Evolutionary conservation across 345 rosid genomes (phyloP).

Genomic region (Eucalyptus brandiana): DNA sequence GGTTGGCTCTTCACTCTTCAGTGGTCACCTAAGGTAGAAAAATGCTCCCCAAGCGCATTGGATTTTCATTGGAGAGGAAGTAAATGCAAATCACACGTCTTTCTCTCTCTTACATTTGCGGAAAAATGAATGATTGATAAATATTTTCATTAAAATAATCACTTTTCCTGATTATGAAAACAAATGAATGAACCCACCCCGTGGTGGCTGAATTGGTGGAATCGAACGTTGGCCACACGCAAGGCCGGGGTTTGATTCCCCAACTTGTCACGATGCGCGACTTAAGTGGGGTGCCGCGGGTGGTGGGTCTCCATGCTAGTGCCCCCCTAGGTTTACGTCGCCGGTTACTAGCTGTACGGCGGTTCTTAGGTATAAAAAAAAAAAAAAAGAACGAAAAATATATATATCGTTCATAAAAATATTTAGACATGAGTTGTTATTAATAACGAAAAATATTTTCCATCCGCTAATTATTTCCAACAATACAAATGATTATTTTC

Average conservation of each 20-base stretch:
- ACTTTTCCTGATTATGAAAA: not conserved
- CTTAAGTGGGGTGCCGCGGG: no score
- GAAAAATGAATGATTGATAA: not conserved
- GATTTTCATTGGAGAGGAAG: not conserved
- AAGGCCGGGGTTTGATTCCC: no score
- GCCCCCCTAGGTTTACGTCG: accelerated
- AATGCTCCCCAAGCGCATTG: not conserved
- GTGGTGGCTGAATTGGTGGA: no score
- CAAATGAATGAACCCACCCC: not conserved
- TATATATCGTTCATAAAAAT: not conserved
- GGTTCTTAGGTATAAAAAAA: no score
- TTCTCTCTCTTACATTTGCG: not conserved
- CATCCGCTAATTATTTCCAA: accelerated
- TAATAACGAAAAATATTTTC: not conserved
- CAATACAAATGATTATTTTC: not conserved
- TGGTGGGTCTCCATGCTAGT: accelerated
- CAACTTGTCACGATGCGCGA: no score
- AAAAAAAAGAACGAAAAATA: not conserved
- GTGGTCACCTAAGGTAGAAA: not conserved
- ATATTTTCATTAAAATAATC: not conserved
- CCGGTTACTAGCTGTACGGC: accelerated
- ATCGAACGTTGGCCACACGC: no score
- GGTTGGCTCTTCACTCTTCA: not conserved
- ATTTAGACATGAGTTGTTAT: not conserved
- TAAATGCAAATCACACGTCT: not conserved